These are phyloP conservation scores for Ceratocystis destructans DNA, from an alignment of 2,329 filamentous ascomycete genomes.

Conservation along the genomic window DNA sequence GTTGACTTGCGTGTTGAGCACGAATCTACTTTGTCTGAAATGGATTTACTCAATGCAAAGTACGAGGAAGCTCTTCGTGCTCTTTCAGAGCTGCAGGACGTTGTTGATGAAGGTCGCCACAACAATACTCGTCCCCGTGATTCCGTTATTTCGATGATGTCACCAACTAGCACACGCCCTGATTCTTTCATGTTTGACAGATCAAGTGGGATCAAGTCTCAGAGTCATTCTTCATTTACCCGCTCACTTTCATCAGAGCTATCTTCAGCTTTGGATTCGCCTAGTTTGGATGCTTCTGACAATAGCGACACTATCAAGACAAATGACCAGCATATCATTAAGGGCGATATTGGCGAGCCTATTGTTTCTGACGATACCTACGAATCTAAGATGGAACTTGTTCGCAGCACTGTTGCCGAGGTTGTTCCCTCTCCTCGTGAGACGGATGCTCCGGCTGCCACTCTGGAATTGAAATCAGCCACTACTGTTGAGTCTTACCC, in stretches of 20 bases:
- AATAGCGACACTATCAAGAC: slow-evolving; percentile 34
- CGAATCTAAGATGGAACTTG: slow-evolving; percentile 10
- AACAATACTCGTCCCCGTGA: slow-evolving; percentile 38
- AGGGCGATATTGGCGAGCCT: slow-evolving; percentile 2
- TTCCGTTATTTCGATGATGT: slow-evolving; percentile 41
- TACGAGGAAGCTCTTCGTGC: slow-evolving; percentile 80
- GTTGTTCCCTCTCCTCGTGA: slow-evolving; percentile 16
- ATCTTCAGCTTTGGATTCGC: slow-evolving; percentile 71
- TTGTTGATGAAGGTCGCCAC: slow-evolving; percentile 64
- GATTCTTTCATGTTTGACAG: slow-evolving; percentile 77
- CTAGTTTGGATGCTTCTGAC: slow-evolving; percentile 40
- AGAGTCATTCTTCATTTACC: slow-evolving; percentile 54
- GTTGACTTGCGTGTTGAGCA: slow-evolving; percentile 84
- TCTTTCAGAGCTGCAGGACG: slow-evolving; percentile 73
- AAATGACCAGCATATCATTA: slow-evolving; percentile 15
- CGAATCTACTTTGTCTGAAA: slow-evolving; percentile 68
- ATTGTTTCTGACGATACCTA: not conserved
- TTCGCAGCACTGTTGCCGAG: slow-evolving; percentile 12
- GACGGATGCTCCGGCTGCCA: not conserved
- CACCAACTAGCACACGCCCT: slow-evolving; percentile 43
- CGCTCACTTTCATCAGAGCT: slow-evolving; percentile 89
- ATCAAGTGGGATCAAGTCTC: slow-evolving; percentile 56
- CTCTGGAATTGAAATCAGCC: slow-evolving; percentile 7
- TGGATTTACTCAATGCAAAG: slow-evolving; percentile 67
- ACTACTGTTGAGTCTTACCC: slow-evolving; percentile 10